Percentiles rank a stretch among this genome's conserved stretches.
phyloP scores from a whole-genome alignment of 192 early-diverging fungal species.

The Gonapodya sp. region DNA sequence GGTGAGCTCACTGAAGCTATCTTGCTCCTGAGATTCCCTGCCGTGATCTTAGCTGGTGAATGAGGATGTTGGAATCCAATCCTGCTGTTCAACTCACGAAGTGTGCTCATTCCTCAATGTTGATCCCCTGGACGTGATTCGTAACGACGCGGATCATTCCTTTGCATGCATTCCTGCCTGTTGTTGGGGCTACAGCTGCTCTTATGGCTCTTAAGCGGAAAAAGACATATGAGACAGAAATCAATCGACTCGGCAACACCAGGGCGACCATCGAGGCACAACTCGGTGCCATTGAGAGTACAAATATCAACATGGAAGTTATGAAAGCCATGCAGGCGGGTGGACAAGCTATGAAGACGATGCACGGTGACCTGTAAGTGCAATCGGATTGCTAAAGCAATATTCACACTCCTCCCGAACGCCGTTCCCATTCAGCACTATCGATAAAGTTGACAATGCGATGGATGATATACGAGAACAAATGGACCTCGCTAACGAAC shows the following conservation, averaged over 20 bases:
- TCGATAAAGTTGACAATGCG: conserved; percentile 88
- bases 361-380: conserved; percentile 76
- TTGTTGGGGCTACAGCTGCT: conserved; percentile 43
- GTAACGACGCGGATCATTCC: too few species aligned
- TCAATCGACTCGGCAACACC: conserved; percentile 80
- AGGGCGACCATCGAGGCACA: conserved; percentile 89
- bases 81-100: too few species aligned
- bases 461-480: conserved; percentile 98
- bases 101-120: too few species aligned
- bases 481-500: conserved; percentile 92
- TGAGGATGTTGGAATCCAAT: too few species aligned
- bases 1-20: conserved; percentile 38
- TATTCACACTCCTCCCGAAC: neutral
- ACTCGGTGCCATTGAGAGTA: conserved; percentile 89
- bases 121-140: too few species aligned
- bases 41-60: too few species aligned
- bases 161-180: neutral
- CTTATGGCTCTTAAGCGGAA: conserved; percentile 93
- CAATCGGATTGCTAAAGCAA: neutral
- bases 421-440: conserved; percentile 43
- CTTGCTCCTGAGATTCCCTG: too few species aligned
- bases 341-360: conserved; percentile 85
- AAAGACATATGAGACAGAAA: conserved; percentile 69
- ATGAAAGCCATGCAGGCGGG: conserved; percentile 92
- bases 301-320: conserved; percentile 89